phyloP scores from a whole-genome alignment of 805 yeast genomes.

The Yamadazyma nakazawae region DNA sequence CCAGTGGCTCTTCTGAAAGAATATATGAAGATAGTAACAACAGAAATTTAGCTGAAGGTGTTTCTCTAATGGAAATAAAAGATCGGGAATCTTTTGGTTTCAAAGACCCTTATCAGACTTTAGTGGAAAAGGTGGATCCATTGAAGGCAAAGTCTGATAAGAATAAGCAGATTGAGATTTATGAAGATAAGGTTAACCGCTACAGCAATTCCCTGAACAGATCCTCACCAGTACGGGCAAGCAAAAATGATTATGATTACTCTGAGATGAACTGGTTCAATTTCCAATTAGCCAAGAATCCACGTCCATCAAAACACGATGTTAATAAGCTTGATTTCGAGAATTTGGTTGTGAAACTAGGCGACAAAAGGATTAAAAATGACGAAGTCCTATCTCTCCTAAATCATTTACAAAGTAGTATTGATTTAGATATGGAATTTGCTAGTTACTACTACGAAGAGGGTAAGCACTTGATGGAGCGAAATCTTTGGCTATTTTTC shows the following conservation, averaged over 20 bases:
- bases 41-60: conserved; percentile 16
- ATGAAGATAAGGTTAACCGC: conserved; percentile 29
- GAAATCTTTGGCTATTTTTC: conserved; percentile 17
- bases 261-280: conserved; percentile 38
- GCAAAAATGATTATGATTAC: conserved; percentile 24
- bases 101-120: conserved; percentile 25
- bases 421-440: conserved; percentile 15
- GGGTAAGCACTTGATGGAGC: conserved; percentile 17
- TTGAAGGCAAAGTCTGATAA: conserved; percentile 31
- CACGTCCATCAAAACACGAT: conserved; percentile 7
- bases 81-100: conserved; percentile 9
- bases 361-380: conserved; percentile 4
- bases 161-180: conserved; percentile 37
- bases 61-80: conserved; percentile 29
- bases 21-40: background rate
- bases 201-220: background rate
- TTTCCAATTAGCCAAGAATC: conserved; percentile 27
- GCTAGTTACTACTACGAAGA: conserved; percentile 15
- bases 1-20: background rate
- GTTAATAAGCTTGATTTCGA: conserved; percentile 8
- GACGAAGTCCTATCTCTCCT: conserved; percentile 10
- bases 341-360: conserved; percentile 4
- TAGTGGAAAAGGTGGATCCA: conserved; percentile 43
- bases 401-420: conserved; percentile 16
- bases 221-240: background rate